Evolutionary conservation across 1,284 basidiomycete species (phyloP).

Genomic region (Leucoagaricus sp.): DNA sequence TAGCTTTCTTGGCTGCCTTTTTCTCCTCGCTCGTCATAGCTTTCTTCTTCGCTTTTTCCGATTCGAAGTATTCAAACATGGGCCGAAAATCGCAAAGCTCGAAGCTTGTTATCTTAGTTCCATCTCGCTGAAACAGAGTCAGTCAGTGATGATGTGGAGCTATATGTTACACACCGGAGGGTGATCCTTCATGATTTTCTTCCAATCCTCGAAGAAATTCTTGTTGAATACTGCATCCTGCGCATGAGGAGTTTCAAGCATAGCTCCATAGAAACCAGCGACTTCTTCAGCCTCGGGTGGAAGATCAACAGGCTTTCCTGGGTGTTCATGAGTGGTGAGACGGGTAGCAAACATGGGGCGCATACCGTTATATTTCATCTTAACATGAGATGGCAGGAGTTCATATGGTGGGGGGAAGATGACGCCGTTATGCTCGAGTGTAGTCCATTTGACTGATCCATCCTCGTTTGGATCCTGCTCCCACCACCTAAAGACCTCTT

Average conservation of each 20-base stretch:
- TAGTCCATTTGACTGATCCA: conserved; percentile 87
- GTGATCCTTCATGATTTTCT: conserved; percentile 73
- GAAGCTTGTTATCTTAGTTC: conserved; percentile 78
- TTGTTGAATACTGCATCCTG: conserved; percentile 88
- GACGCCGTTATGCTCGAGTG: conserved; percentile 92
- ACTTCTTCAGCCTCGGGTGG: conserved; percentile 93
- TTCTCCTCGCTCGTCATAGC: conserved; percentile 84
- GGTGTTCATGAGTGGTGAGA: conserved; percentile 17
- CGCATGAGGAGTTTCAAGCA: conserved; percentile 93
- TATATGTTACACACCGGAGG: conserved; percentile 73
- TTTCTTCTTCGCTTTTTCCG: conserved; percentile 93
- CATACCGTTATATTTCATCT: conserved; percentile 95
- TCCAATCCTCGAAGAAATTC: conserved; percentile 97
- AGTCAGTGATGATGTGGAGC: conserved; percentile 13
- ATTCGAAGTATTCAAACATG: conserved; percentile 93
- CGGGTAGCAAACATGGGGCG: conserved; percentile 12
- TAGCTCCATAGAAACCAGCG: conserved; percentile 93
- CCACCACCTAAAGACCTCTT: conserved; percentile 86
- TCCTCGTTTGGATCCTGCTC: conserved; percentile 69
- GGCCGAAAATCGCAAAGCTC: conserved; percentile 92
- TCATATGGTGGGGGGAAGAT: conserved; percentile 96
- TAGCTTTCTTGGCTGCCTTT: conserved; percentile 85
- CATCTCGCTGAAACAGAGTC: conserved; percentile 52
- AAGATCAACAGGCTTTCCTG: conserved; percentile 81
- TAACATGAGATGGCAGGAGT: conserved; percentile 81